These are phyloP conservation scores for Orychophragmus violaceus DNA, from an alignment of 345 rosid genomes.

Conservation along the genomic window DNA sequence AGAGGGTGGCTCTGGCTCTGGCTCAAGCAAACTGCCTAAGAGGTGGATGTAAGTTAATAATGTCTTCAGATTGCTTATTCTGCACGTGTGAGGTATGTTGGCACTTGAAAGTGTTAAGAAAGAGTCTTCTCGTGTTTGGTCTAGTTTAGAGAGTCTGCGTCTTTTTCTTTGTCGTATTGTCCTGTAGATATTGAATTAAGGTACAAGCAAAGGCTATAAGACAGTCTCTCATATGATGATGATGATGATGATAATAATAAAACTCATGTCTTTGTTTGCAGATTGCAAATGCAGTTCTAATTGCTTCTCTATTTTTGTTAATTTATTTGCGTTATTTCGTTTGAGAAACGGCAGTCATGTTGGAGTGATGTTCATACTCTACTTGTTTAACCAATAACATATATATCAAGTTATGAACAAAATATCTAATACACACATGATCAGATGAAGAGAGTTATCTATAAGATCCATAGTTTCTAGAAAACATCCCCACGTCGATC, in stretches of 20 bases:
- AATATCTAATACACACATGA: background rate
- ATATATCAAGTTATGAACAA: background rate
- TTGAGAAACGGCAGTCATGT: background rate
- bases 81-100: background rate
- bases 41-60: conserved; percentile 45
- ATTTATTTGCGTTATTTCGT: background rate
- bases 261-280: conserved; percentile 17
- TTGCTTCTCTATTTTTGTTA: background rate
- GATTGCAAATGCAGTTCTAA: background rate
- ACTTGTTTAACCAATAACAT: background rate
- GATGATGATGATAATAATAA: conserved; percentile 21
- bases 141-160: conserved; percentile 5
- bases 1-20: conserved; percentile 36
- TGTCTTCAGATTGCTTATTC: conserved; percentile 2
- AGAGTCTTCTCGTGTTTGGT: conserved; percentile 21
- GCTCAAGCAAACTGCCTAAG: conserved; percentile 32
- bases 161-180: background rate
- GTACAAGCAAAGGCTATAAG: conserved; percentile 6
- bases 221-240: conserved; percentile 20
- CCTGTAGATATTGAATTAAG: conserved; percentile 27
- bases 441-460: background rate
- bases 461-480: background rate
- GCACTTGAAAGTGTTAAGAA: background rate
- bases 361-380: background rate
- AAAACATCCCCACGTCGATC: background rate